Base-by-base conservation (phyloP, 345 rosid genomes). In the Murraya koenigii region DNA sequence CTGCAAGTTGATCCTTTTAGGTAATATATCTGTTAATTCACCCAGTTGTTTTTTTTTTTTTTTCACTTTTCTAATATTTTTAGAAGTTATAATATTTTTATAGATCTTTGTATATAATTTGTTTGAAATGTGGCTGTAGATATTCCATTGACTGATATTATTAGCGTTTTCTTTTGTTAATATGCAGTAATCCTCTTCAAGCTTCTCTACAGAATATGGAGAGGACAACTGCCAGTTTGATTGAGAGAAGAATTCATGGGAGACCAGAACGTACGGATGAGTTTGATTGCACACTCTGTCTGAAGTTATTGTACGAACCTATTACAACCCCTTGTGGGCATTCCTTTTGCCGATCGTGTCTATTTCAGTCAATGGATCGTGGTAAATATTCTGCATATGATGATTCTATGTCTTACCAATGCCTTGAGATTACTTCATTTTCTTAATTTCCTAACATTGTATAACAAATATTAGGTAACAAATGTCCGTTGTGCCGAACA, bases 311-410 rank as follows among this genome's bases (percentile, higher is more conserved):
- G 38, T 91, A 85, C 82, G 94, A 93, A 59, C 99, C 99, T 78
- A 78, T 89, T 74, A 96, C 99, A 4, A 92, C 98, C 76, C 91
- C 99, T 14, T 96, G 99, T 67, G 99, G 99, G 76, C 99, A 96
- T 88, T 90, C 98, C 44, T 96, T 93, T 86, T 96, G 99, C 85
- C 91, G 92, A 38, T 84, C 94, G 58, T 96, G 98, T 82, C 88
- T 94, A 67, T 88, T 92, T 81, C 99, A 94, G 84, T 87, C 98
- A 32, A 93, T 92, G 98, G 99, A 93, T 85, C 89, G 93, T 61
- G 93, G 98, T 92, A 66, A 79, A 92, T 80, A 38, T 82, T 79
- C 25, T 77, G 52, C 32, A 26, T 38, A 44, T 85, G 69, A 58
- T 60, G 36, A 47, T 79, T 66, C 22, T 69, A 59, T 59, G 23